phyloP scores from a whole-genome alignment of 2,329 filamentous ascomycete species.

The Fusarium sp. region DNA sequence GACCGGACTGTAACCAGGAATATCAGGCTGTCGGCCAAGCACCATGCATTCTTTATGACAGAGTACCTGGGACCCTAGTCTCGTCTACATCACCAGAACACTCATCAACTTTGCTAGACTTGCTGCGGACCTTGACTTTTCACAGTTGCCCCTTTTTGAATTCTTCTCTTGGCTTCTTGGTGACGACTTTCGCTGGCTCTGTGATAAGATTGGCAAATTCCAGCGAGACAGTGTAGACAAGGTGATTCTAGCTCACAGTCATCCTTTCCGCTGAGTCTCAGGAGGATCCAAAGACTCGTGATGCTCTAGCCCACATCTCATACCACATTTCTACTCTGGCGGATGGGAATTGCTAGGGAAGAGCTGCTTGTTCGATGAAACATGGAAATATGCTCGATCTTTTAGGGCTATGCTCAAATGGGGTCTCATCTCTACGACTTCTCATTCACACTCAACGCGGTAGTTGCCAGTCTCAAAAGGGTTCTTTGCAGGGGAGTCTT shows the following conservation, averaged over 20 bases:
- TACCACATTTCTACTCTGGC: not conserved
- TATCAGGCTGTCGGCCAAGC: not conserved
- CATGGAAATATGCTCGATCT: not conserved
- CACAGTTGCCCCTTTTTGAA: not conserved
- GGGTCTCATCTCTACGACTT: not conserved
- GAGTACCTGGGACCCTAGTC: not conserved
- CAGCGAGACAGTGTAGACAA: not conserved
- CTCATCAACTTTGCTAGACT: not conserved
- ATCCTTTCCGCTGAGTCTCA: not conserved
- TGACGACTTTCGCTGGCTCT: not conserved
- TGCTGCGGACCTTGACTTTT: not conserved
- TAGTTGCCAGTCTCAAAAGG: not conserved
- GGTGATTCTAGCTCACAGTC: not conserved
- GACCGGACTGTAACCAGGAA: not conserved
- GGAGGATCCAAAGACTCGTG: not conserved
- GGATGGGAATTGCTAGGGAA: not conserved
- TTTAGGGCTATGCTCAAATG: not conserved
- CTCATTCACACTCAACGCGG: not conserved
- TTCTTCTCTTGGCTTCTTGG: not conserved
- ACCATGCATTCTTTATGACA: not conserved
- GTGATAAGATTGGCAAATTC: not conserved
- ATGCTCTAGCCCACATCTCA: not conserved
- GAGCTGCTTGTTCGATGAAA: not conserved
- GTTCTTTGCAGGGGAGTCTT: not conserved
- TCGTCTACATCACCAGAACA: not conserved